A percentile compares a stretch with the other conserved stretches of the same genome.
Evolutionary conservation across 2,329 filamentous ascomycete species (phyloP).

Genomic region (Bipolaris victoriae): DNA sequence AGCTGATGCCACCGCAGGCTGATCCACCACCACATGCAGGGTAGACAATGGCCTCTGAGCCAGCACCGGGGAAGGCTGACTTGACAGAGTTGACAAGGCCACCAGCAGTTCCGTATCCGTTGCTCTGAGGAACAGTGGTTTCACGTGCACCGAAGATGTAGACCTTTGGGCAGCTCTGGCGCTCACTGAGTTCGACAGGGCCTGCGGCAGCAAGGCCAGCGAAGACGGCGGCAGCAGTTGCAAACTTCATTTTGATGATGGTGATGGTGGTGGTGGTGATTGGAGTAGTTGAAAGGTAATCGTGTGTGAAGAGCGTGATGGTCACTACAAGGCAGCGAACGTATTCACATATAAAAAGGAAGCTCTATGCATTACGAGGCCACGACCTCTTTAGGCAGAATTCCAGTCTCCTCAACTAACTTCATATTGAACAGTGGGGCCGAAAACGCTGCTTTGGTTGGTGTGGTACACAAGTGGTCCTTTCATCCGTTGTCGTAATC

Average conservation of each 20-base stretch:
- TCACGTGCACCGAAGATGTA: constrained; percentile 55
- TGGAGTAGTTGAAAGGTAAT: constrained; percentile 4
- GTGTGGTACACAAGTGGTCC: constrained; percentile 27
- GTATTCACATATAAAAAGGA: constrained; percentile 25
- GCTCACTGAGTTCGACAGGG: constrained; percentile 46
- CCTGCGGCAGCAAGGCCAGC: constrained; percentile 43
- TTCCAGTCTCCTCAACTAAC: constrained; percentile 19
- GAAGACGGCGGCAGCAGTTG: constrained; percentile 38
- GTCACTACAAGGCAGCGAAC: constrained; percentile 18
- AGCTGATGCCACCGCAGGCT: constrained; percentile 64
- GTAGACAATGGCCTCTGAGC: constrained; percentile 52
- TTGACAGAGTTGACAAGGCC: constrained; percentile 52
- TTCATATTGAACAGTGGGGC: constrained; percentile 35
- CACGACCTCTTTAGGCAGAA: constrained; percentile 44
- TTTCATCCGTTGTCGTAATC: constrained; percentile 45
- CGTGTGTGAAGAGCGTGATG: constrained; percentile 18
- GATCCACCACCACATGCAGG: constrained; percentile 68
- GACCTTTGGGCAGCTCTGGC: constrained; percentile 51
- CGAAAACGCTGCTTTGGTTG: constrained; percentile 21
- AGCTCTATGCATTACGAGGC: constrained; percentile 1
- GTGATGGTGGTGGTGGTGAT: neutral
- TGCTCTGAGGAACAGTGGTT: constrained; percentile 48
- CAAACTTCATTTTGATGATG: constrained; percentile 39
- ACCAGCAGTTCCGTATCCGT: constrained; percentile 50
- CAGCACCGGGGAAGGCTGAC: constrained; percentile 49